These are phyloP conservation scores for Pseudocercospora fuligena DNA, from an alignment of 2,329 filamentous ascomycete species.

Conservation along the genomic window DNA sequence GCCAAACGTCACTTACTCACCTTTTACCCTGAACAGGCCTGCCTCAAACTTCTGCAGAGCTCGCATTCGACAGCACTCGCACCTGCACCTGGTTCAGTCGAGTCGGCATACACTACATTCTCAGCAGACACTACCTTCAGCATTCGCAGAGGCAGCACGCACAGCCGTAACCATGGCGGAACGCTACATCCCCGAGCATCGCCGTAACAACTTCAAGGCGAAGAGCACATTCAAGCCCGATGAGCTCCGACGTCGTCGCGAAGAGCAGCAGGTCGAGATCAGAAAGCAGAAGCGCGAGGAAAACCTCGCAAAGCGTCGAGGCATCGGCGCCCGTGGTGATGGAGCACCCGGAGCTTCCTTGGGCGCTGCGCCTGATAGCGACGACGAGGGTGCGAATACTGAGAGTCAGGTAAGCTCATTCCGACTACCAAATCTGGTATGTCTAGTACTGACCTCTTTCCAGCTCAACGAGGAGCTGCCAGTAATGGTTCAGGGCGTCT, in stretches of 20 bases:
- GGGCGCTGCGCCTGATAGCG: constrained; percentile 90
- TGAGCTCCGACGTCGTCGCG: constrained; percentile 94
- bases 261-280: constrained; percentile 99
- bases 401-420: constrained; percentile 82
- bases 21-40: constrained; percentile 7
- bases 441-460: constrained; percentile 27
- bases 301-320: constrained; percentile 96
- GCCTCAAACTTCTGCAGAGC: constrained; percentile 5
- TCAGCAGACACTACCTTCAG: constrained; percentile 8
- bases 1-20: constrained; percentile 16
- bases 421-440: not conserved
- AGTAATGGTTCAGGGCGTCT: constrained; percentile 96
- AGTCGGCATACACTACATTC: constrained; percentile 13
- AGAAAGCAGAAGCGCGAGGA: constrained; percentile 98
- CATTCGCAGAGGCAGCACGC: constrained; percentile 17
- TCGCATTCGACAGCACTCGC: not conserved
- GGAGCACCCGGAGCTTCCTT: constrained; percentile 76
- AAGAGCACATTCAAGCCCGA: constrained; percentile 99
- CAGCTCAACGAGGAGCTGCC: constrained; percentile 97
- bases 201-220: constrained; percentile 98
- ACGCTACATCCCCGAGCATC: constrained; percentile 98
- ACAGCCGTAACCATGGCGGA: constrained; percentile 77
- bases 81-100: constrained; percentile 6
- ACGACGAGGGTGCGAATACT: constrained; percentile 93
- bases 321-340: constrained; percentile 78